Evolutionary conservation across 805 yeast genomes (phyloP).

Genomic region (Middelhovenomyces tepae): DNA sequence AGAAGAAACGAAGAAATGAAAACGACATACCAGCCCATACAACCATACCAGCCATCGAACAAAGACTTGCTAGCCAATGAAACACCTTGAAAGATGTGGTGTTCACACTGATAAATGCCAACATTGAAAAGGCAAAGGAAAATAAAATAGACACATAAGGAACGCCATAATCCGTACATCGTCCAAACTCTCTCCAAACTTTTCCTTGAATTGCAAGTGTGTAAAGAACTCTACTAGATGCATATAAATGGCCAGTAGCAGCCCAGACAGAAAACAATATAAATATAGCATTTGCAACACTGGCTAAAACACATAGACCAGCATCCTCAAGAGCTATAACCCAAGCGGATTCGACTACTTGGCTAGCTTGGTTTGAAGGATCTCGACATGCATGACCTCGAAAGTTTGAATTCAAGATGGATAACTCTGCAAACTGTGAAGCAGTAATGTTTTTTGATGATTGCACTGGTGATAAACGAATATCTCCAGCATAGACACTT

Average conservation of each 20-base stretch:
- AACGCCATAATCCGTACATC: slow-evolving; percentile 57
- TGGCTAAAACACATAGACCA: slow-evolving; percentile 41
- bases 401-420: too few species aligned
- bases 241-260: slow-evolving; percentile 48
- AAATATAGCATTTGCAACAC: slow-evolving; percentile 44
- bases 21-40: slow-evolving; percentile 73
- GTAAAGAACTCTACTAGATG: slow-evolving; percentile 53
- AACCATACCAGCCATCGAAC: slow-evolving; percentile 66
- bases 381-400: too few species aligned
- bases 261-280: slow-evolving; percentile 50
- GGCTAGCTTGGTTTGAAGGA: too few species aligned
- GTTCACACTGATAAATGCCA: slow-evolving; percentile 53
- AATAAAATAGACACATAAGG: slow-evolving; percentile 65
- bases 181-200: slow-evolving; percentile 52
- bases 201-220: slow-evolving; percentile 46
- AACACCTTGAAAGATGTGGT: slow-evolving; percentile 53
- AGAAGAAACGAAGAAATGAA: slow-evolving; percentile 54
- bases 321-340: slow-evolving; percentile 47
- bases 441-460: neutral
- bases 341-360: slow-evolving; percentile 40
- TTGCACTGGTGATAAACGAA: slow-evolving; percentile 28
- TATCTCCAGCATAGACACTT: slow-evolving; percentile 71
- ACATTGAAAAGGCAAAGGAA: slow-evolving; percentile 50
- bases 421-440: slow-evolving; percentile 3
- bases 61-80: slow-evolving; percentile 54